phyloP scores from a whole-genome alignment of 306 rosid species.

The apple (Malus domestica) region DNA sequence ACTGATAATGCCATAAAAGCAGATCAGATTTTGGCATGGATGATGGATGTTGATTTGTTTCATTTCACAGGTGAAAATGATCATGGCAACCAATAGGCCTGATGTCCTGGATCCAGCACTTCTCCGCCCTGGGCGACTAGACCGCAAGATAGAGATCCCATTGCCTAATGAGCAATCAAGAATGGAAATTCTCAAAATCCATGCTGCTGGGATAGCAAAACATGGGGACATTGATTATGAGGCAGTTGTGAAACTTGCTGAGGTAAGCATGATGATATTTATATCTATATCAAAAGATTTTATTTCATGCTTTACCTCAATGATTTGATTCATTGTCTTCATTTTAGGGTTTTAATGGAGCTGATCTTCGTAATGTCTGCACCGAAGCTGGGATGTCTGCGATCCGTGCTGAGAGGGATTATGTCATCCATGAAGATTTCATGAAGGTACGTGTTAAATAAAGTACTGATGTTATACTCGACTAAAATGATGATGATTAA shows the following conservation, averaged over 20 bases:
- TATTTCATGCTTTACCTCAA: neutral
- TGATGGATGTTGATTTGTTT: neutral
- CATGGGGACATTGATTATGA: slow-evolving; percentile 97
- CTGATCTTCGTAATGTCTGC: slow-evolving; percentile 93
- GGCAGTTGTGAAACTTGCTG: slow-evolving; percentile 97
- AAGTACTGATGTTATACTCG: neutral
- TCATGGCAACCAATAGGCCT: slow-evolving; percentile 93
- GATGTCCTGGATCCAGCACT: slow-evolving; percentile 97
- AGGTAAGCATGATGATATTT: slow-evolving; percentile 39
- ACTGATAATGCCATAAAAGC: neutral
- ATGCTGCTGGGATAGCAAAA: slow-evolving; percentile 95
- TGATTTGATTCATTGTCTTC: neutral
- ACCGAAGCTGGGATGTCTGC: slow-evolving; percentile 99
- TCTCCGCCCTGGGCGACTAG: slow-evolving; percentile 90
- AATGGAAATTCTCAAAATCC: slow-evolving; percentile 93
- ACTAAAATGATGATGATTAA: neutral
- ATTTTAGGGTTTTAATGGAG: slow-evolving; percentile 86
- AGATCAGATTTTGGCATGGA: neutral
- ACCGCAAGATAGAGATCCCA: slow-evolving; percentile 94
- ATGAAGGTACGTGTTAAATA: slow-evolving; percentile 54
- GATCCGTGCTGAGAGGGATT: slow-evolving; percentile 93
- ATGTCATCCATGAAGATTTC: slow-evolving; percentile 93
- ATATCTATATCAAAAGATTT: too few relatives aligned
- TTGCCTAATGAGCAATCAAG: slow-evolving; percentile 95
- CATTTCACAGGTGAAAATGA: slow-evolving; percentile 79